Conservation (phyloP, 148 eudicot genomes). For the Gaultheria prostrata region DNA sequence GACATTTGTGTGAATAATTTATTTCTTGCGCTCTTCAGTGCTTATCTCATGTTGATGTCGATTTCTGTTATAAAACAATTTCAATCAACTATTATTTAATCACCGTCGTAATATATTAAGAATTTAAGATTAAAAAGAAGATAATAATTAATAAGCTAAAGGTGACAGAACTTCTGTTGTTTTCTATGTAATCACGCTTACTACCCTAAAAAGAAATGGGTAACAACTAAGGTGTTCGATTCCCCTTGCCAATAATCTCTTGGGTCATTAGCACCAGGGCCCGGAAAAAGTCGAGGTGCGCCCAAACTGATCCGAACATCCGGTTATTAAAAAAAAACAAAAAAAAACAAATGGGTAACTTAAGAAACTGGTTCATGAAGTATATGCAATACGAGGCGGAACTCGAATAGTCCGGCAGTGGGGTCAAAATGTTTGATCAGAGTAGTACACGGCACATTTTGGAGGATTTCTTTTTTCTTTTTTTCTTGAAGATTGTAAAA, state of each 20-base stretch:
- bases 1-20: neutral
- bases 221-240: no score
- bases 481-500: neutral
- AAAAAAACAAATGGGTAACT: neutral
- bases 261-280: no score
- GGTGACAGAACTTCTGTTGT: neutral
- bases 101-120: neutral
- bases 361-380: neutral
- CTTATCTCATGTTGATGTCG: neutral
- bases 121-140: neutral
- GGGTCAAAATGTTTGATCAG: neutral
- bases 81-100: neutral
- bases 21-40: neutral
- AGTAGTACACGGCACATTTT: neutral
- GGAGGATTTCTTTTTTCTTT: neutral
- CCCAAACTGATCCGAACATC: no score
- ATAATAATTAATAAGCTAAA: neutral
- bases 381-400: neutral
- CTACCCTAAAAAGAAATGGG: neutral
- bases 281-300: no score
- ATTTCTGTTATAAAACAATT: neutral
- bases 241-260: no score
- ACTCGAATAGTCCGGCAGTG: neutral
- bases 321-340: no score
- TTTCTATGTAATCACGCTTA: neutral